Evolutionary conservation across 805 yeast genomes (phyloP).

Genomic region (Wickerhamomyces ciferrii): DNA sequence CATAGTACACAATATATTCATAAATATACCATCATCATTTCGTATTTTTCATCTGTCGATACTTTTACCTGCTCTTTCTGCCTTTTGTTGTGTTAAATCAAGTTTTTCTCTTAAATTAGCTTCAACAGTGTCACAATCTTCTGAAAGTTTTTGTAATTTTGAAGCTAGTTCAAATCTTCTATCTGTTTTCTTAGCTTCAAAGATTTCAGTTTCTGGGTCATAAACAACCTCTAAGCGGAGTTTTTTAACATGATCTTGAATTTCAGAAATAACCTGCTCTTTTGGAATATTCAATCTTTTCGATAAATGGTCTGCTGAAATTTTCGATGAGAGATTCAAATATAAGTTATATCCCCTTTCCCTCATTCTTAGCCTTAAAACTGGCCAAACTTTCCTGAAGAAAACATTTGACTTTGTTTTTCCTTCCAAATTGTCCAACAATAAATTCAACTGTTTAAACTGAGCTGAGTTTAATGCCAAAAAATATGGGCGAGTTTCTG

Average conservation of each 20-base stretch:
- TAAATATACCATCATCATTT: neutral
- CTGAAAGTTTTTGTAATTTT: conserved; percentile 13
- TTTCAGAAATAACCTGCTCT: conserved; percentile 9
- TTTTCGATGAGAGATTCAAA: conserved; percentile 23
- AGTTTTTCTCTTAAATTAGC: conserved; percentile 4
- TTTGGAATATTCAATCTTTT: conserved; percentile 11
- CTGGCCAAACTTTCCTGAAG: conserved; percentile 17
- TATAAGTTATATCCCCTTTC: conserved; percentile 26
- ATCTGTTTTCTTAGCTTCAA: conserved; percentile 9
- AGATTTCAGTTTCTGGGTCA: conserved; percentile 7
- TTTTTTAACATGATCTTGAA: conserved; percentile 10
- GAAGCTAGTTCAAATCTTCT: conserved; percentile 9
- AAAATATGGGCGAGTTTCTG: conserved; percentile 17
- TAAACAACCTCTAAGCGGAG: conserved; percentile 9
- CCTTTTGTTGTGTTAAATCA: neutral
- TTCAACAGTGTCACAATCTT: conserved; percentile 15
- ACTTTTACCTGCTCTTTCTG: neutral
- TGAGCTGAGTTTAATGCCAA: conserved; percentile 20
- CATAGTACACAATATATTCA: too few species aligned
- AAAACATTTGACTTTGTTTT: conserved; percentile 7
- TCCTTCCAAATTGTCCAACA: conserved; percentile 12
- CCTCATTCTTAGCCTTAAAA: conserved; percentile 21
- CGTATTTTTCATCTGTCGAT: neutral
- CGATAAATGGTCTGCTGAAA: conserved; percentile 12
- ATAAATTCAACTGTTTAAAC: conserved; percentile 15